A percentile compares a stretch with the other conserved stretches of the same genome.
These are phyloP conservation scores for Hanseniaspora valbyensis DNA, from an alignment of 805 yeast species.

Conservation along the genomic window DNA sequence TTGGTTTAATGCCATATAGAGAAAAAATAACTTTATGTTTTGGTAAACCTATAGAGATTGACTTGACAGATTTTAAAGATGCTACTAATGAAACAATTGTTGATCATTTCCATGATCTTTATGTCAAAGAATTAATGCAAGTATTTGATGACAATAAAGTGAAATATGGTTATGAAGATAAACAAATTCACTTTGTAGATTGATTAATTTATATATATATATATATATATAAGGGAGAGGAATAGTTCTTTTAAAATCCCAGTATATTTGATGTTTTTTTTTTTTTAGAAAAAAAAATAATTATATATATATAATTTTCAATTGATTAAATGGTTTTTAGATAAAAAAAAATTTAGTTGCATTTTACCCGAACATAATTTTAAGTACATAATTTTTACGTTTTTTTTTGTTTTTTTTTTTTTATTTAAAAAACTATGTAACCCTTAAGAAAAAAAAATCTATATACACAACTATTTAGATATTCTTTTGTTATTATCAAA, in stretches of 20 bases:
- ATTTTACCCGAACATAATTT: no score
- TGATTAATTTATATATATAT: no score
- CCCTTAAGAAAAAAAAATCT: no score
- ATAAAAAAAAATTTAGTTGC: no score
- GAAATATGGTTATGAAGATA: constrained; percentile 31
- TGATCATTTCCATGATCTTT: constrained; percentile 60
- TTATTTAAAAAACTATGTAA: background rate
- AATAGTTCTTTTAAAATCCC: background rate
- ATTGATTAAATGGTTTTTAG: no score
- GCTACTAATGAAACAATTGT: constrained; percentile 37
- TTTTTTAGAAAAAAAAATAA: no score
- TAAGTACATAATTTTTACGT: no score
- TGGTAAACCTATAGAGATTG: constrained; percentile 56
- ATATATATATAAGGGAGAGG: no score
- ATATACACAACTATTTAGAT: no score
- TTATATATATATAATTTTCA: no score
- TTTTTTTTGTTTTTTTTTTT: background rate
- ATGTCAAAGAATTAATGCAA: constrained; percentile 50
- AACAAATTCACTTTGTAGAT: constrained; percentile 25
- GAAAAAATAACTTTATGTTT: constrained; percentile 66
- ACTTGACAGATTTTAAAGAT: constrained; percentile 31
- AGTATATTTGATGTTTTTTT: background rate
- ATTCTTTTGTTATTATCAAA: no score
- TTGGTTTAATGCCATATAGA: constrained; percentile 81
- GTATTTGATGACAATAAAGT: constrained; percentile 59